These are phyloP conservation scores for Apiospora marii DNA, from an alignment of 2,329 filamentous ascomycete genomes.

Conservation along the genomic window DNA sequence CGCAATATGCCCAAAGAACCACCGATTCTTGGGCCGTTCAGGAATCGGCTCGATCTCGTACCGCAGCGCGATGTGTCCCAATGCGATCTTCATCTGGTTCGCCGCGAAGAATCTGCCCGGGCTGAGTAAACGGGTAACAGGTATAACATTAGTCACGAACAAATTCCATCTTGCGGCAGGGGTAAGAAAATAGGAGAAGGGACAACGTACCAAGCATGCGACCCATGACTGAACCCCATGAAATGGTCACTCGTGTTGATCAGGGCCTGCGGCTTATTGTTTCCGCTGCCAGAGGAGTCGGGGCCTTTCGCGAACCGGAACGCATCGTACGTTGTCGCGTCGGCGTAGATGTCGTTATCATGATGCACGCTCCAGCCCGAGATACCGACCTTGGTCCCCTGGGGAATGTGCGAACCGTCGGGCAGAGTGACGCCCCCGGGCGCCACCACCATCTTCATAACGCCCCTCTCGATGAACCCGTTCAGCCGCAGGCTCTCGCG, in stretches of 20 bases:
- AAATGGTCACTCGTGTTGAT: slow-evolving; percentile 44
- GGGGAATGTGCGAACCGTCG: slow-evolving; percentile 42
- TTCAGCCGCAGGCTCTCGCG: slow-evolving; percentile 52
- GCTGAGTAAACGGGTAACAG: slow-evolving; percentile 29
- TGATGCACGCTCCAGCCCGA: slow-evolving; percentile 45
- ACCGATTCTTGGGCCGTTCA: slow-evolving; percentile 35
- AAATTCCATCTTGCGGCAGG: background rate
- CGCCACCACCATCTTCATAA: slow-evolving; percentile 47
- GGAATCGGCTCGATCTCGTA: slow-evolving; percentile 46
- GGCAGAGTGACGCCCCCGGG: slow-evolving; percentile 43
- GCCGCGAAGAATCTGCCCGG: slow-evolving; percentile 50
- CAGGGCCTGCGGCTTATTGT: slow-evolving; percentile 32
- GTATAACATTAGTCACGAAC: background rate
- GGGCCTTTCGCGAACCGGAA: slow-evolving; percentile 45
- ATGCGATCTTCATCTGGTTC: slow-evolving; percentile 47
- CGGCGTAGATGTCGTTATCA: slow-evolving; percentile 43
- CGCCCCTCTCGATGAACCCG: slow-evolving; percentile 46
- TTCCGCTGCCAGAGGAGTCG: background rate
- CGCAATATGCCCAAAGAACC: slow-evolving; percentile 42
- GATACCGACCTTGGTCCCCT: slow-evolving; percentile 46
- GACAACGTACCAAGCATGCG: slow-evolving; percentile 44
- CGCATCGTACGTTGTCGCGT: slow-evolving; percentile 45
- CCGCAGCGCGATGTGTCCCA: slow-evolving; percentile 43
- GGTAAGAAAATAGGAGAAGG: no score
- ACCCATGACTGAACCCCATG: slow-evolving; percentile 47